These are phyloP conservation scores for Candida hungchunana DNA, from an alignment of 805 yeast genomes.

Conservation along the genomic window DNA sequence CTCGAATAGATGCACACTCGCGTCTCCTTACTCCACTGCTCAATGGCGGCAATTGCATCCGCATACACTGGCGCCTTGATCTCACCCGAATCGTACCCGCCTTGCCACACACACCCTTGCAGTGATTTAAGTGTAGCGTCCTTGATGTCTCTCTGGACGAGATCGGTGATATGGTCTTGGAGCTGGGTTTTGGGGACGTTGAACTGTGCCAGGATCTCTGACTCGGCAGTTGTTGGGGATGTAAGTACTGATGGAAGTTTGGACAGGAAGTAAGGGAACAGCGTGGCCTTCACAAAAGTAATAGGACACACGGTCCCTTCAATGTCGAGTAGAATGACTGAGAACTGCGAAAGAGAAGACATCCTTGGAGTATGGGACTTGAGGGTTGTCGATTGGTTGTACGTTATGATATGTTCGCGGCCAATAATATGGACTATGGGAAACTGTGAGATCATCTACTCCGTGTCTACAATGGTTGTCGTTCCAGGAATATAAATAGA, in stretches of 20 bases:
- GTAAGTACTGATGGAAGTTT: conserved; percentile 41
- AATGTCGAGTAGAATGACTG: conserved; percentile 58
- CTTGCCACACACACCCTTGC: conserved; percentile 81
- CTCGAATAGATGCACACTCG: conserved; percentile 77
- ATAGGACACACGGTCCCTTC: conserved; percentile 96
- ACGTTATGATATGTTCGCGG: no score
- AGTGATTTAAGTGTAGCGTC: conserved; percentile 71
- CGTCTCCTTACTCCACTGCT: conserved; percentile 32
- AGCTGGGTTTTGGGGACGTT: conserved; percentile 31
- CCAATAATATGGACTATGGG: no score
- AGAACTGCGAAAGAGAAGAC: conserved; percentile 9
- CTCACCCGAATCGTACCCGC: conserved; percentile 74
- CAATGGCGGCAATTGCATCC: conserved; percentile 64
- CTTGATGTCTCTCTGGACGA: conserved; percentile 68
- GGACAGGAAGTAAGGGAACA: conserved; percentile 70
- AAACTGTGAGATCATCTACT: no score
- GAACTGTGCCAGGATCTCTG: conserved; percentile 23
- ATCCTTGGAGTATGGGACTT: no score
- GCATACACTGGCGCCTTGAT: conserved; percentile 70
- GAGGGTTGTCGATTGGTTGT: no score
- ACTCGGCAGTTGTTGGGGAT: no score
- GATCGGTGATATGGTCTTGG: conserved; percentile 43
- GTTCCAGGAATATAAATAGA: no score
- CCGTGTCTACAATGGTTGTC: no score
- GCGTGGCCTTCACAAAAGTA: conserved; percentile 72